Percentiles rank a stretch among this genome's conserved stretches.
These are phyloP conservation scores for Leccinum obscurum DNA, from an alignment of 768 basidiomycete genomes.

Conservation along the genomic window DNA sequence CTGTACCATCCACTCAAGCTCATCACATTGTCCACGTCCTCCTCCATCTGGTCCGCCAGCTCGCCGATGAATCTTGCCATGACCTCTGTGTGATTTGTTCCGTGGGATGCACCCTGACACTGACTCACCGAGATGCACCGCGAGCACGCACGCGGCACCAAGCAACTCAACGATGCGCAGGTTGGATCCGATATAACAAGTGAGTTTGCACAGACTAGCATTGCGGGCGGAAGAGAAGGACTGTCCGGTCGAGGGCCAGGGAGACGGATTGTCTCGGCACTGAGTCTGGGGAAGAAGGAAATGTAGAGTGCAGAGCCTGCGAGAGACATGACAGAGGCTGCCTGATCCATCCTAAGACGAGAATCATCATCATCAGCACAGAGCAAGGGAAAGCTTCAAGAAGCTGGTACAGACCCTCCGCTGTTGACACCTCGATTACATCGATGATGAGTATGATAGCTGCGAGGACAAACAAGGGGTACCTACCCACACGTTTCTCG, in stretches of 20 bases:
- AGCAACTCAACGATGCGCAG: slow-evolving; percentile 88
- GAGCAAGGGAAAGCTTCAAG: not conserved
- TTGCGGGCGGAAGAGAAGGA: slow-evolving; percentile 27
- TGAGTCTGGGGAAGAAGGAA: slow-evolving; percentile 74
- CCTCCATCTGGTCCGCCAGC: slow-evolving; percentile 37
- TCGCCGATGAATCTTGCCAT: slow-evolving; percentile 57
- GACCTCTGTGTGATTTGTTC: slow-evolving; percentile 62
- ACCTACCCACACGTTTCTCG: slow-evolving; percentile 74
- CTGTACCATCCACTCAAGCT: slow-evolving; percentile 45
- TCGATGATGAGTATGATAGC: not conserved
- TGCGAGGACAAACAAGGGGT: not conserved
- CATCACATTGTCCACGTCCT: slow-evolving; percentile 45
- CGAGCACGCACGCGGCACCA: slow-evolving; percentile 73
- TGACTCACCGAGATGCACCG: slow-evolving; percentile 46
- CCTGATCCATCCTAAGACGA: slow-evolving; percentile 77
- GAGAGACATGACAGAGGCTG: slow-evolving; percentile 78
- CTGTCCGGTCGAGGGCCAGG: slow-evolving; percentile 35
- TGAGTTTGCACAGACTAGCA: slow-evolving; percentile 43
- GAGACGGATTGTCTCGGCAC: slow-evolving; percentile 66
- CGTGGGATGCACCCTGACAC: slow-evolving; percentile 37
- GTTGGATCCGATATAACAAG: slow-evolving; percentile 83
- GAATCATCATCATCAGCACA: slow-evolving; percentile 8
- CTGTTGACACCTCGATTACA: slow-evolving; percentile 59
- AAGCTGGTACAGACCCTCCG: slow-evolving; percentile 56
- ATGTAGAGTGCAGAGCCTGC: slow-evolving; percentile 75